Conservation (phyloP, 306 rosid species). For the Vigna hirtella region DNA sequence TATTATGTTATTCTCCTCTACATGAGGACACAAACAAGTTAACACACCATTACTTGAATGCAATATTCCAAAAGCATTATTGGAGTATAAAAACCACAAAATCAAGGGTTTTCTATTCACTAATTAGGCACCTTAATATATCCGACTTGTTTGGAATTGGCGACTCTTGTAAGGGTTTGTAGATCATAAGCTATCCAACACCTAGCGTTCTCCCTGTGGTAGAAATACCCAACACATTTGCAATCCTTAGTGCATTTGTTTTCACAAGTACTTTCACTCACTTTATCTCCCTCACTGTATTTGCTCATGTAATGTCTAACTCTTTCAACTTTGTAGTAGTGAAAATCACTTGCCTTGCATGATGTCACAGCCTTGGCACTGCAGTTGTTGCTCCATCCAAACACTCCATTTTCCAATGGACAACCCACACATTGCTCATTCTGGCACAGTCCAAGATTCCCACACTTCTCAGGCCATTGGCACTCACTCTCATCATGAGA, state of each 20-base stretch:
- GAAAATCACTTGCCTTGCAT: slow-evolving; percentile 51
- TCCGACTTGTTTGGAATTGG: slow-evolving; percentile 60
- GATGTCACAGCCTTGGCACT: slow-evolving; percentile 47
- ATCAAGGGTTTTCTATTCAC: background rate
- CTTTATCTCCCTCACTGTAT: slow-evolving; percentile 48
- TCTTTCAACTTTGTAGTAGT: slow-evolving; percentile 62
- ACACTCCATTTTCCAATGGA: slow-evolving; percentile 55
- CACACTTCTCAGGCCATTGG: slow-evolving; percentile 63
- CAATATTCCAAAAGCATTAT: background rate
- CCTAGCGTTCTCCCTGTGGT: slow-evolving; percentile 51
- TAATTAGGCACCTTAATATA: slow-evolving; percentile 62
- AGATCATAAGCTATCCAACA: slow-evolving; percentile 72
- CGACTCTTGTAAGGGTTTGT: slow-evolving; percentile 56
- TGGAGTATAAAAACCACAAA: background rate
- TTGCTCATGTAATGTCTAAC: slow-evolving; percentile 73
- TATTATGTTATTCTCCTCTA: background rate
- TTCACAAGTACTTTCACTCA: slow-evolving; percentile 56
- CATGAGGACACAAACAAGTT: background rate
- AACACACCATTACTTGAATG: background rate
- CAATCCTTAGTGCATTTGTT: slow-evolving; percentile 60
- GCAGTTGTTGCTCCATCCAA: slow-evolving; percentile 72
- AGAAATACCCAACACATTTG: slow-evolving; percentile 70
- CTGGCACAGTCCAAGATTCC: slow-evolving; percentile 63
- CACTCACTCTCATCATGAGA: slow-evolving; percentile 58
- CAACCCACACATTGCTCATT: slow-evolving; percentile 72